These are phyloP conservation scores for Boletellus emodensis DNA, from an alignment of 768 basidiomycete genomes.

Conservation along the genomic window DNA sequence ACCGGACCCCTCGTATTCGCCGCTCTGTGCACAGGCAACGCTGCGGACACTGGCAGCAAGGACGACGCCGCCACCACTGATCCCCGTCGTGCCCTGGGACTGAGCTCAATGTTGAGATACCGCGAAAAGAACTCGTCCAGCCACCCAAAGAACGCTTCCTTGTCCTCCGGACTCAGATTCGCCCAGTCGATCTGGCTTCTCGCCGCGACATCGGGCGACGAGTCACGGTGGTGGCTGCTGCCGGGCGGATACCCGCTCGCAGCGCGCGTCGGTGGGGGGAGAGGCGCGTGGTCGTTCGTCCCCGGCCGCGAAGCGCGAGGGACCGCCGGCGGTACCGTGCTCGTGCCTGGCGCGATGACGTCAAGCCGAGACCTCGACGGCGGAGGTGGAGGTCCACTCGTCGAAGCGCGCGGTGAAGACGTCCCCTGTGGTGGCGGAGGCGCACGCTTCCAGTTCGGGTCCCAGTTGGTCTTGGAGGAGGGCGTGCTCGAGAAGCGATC, in stretches of 20 bases:
- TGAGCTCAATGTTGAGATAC: slow-evolving; percentile 30
- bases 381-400: slow-evolving; percentile 30
- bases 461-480: slow-evolving; percentile 61
- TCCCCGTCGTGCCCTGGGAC: slow-evolving; percentile 6
- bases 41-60: not conserved
- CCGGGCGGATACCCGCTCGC: slow-evolving; percentile 24
- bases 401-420: slow-evolving; percentile 3
- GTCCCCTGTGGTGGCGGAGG: slow-evolving; percentile 37
- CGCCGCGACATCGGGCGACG: not conserved
- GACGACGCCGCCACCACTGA: not conserved
- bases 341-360: slow-evolving; percentile 6
- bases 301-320: slow-evolving; percentile 15
- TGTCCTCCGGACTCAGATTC: slow-evolving; percentile 63
- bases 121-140: slow-evolving; percentile 76
- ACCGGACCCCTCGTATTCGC: slow-evolving; percentile 14
- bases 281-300: slow-evolving; percentile 13
- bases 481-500: slow-evolving; percentile 56
- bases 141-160: slow-evolving; percentile 71
- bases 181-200: slow-evolving; percentile 56
- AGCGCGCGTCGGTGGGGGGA: slow-evolving; percentile 26
- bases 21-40: not conserved
- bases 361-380: slow-evolving; percentile 28
- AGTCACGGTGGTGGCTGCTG: not conserved
- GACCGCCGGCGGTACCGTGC: slow-evolving; percentile 5
- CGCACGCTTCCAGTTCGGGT: slow-evolving; percentile 48